Base-by-base conservation (phyloP, 169 alveolate genomes). In the Plasmodium vivax region DNA sequence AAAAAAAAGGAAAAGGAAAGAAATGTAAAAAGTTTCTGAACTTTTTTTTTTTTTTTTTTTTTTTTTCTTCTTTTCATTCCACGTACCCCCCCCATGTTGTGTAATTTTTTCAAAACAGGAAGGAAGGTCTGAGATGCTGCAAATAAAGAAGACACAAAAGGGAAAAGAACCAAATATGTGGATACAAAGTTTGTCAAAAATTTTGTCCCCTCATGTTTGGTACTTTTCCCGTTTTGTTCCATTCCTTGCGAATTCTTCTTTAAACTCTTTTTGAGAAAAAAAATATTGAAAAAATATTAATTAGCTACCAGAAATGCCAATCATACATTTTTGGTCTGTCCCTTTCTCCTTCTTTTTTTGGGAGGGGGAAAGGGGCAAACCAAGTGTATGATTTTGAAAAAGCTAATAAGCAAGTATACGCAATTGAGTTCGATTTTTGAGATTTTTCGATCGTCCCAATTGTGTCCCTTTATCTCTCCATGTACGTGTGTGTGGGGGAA, bases 41-140 rank as follows among this genome's bases (percentile, higher is more conserved):
- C 1, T 83, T 54, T 85, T 62, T 47, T 43, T 38, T 85, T 77
- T 56, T 56, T 75, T 74, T 36, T 62, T 85, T 85, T 34, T 47
- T 32, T 27, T 77, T 36, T 43, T 27, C 10, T 54, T 41, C 23
- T 62, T 77, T 79, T 54, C 82, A 38, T 74, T 87, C 68, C 27
- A 7, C 62, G 6, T 51, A 51, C n/a, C 3, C 56, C 43, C 41
- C 41, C 41, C 41, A 6, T 45, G 73, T 81, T 80, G 95, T 91
- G 95, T 91, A 91, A 91, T 91, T 91, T 71, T 81, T 85, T 36
- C 32, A 91, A 71, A 47, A 91, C 95, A 91, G 95, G 95, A 91
- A 91, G 95, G 95, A 91, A 91, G 95, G 95, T 91, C 95, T 91
- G 95, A 91, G 95, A 91, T 91, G 95, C 95, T 91, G 92, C 84